Percentiles rank a stretch among this genome's conserved stretches.
Evolutionary conservation across 169 alveolate species (phyloP).

Genomic region (Theileria sp.): DNA sequence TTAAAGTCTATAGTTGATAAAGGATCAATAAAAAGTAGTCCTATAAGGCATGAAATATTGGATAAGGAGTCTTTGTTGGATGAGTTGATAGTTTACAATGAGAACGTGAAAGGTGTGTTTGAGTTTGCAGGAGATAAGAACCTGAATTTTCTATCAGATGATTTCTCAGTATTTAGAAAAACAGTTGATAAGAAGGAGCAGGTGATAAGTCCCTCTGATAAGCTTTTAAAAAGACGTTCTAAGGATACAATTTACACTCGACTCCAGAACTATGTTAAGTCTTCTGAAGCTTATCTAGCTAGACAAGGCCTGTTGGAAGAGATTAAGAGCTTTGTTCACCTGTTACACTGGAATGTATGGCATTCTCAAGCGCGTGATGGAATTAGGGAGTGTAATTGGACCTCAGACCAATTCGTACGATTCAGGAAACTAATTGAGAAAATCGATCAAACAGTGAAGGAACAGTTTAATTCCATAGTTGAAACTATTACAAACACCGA

Average conservation of each 20-base stretch:
- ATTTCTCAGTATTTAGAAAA: constrained; percentile 3
- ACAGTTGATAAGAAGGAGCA: constrained; percentile 9
- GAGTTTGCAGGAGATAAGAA: not conserved
- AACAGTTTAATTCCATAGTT: not conserved
- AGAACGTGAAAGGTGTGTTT: not conserved
- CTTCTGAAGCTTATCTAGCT: not conserved
- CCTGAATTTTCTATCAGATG: not conserved
- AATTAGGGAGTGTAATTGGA: constrained; percentile 16
- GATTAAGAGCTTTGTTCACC: constrained; percentile 22
- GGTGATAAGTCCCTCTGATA: constrained; percentile 12
- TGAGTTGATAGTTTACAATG: constrained; percentile 1
- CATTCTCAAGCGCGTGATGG: not conserved
- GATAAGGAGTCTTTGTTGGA: constrained; percentile 14
- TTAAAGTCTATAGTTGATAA: constrained; percentile 13
- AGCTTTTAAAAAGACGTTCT: not conserved
- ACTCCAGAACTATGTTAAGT: constrained; percentile 21
- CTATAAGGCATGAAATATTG: constrained; percentile 7
- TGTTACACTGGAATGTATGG: constrained; percentile 41
- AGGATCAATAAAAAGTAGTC: constrained; percentile 10
- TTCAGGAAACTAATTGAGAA: constrained; percentile 6
- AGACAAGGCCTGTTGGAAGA: constrained; percentile 21
- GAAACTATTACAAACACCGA: constrained; percentile 1
- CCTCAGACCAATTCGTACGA: constrained; percentile 11
- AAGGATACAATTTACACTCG: constrained; percentile 16
- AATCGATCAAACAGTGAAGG: constrained; percentile 16